These are phyloP conservation scores for Rhodotorula glutinis DNA, from an alignment of 1,284 basidiomycete species.

Conservation along the genomic window DNA sequence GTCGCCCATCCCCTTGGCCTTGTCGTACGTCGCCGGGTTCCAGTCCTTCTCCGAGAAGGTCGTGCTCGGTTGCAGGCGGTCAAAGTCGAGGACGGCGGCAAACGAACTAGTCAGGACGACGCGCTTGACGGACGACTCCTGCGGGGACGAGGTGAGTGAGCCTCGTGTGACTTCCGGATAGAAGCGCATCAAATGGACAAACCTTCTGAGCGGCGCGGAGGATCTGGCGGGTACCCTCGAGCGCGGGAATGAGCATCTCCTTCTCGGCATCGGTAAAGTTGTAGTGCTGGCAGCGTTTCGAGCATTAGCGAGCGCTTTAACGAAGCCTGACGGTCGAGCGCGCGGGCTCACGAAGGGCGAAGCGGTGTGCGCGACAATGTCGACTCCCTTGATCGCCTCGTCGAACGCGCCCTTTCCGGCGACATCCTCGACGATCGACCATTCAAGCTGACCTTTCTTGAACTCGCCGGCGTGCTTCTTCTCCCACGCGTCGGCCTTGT, in stretches of 20 bases:
- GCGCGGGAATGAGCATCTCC: conserved; percentile 62
- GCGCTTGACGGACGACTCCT: conserved; percentile 56
- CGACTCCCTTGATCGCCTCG: conserved; percentile 49
- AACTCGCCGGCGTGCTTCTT: conserved; percentile 19
- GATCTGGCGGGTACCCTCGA: conserved; percentile 61
- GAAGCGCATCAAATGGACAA: not conserved
- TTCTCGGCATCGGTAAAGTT: conserved; percentile 45
- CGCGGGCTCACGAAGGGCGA: conserved; percentile 46
- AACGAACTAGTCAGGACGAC: conserved; percentile 66
- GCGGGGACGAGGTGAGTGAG: not conserved
- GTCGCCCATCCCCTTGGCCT: conserved; percentile 54
- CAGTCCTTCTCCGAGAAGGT: conserved; percentile 56
- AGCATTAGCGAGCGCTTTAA: not conserved
- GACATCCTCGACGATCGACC: conserved; percentile 26
- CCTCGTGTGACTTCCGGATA: no score
- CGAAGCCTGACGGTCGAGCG: not conserved
- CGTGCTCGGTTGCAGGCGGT: conserved; percentile 39
- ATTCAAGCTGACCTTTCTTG: conserved; percentile 12
- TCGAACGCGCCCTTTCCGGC: conserved; percentile 48
- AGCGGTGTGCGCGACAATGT: conserved; percentile 40
- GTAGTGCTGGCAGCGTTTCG: conserved; percentile 9
- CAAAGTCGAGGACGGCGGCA: conserved; percentile 54
- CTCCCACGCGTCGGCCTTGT: conserved; percentile 26
- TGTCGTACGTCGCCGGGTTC: conserved; percentile 60
- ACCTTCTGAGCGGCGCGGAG: conserved; percentile 58